These are phyloP conservation scores for Skeletonema marinoi DNA, from an alignment of 108 stramenopile species.

Conservation along the genomic window DNA sequence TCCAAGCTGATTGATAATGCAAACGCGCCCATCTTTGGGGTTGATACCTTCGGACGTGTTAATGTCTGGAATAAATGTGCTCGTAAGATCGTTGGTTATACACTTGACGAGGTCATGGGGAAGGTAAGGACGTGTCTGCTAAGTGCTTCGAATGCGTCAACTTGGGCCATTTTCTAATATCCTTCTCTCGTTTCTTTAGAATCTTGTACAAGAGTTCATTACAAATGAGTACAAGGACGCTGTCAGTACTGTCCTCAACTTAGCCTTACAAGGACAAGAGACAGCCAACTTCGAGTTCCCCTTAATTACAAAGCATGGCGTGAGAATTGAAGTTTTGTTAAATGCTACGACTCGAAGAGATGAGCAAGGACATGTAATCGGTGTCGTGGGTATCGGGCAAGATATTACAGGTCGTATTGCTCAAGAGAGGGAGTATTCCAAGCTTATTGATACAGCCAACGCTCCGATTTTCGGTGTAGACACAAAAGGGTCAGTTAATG, in stretches of 20 bases:
- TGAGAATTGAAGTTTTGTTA: constrained; percentile 50
- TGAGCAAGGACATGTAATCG: too few species aligned
- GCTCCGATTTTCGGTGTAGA: too few species aligned
- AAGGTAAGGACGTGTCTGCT: constrained; percentile 36
- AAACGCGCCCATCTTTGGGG: constrained; percentile 86
- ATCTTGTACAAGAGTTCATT: constrained; percentile 70
- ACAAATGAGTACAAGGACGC: constrained; percentile 40
- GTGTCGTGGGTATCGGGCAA: too few species aligned
- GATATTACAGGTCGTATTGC: too few species aligned
- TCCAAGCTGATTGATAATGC: constrained; percentile 77
- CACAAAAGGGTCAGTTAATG: too few species aligned
- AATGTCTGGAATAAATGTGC: constrained; percentile 66
- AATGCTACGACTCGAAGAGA: constrained; percentile 43
- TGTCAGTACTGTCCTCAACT: constrained; percentile 38
- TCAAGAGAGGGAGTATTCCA: too few species aligned
- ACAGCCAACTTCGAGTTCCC: constrained; percentile 65
- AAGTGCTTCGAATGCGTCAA: constrained; percentile 4
- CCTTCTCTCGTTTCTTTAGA: constrained; percentile 18
- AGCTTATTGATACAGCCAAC: too few species aligned
- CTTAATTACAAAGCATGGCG: constrained; percentile 44
- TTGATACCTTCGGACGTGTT: constrained; percentile 71
- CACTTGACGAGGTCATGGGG: constrained; percentile 47
- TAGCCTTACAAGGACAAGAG: constrained; percentile 32
- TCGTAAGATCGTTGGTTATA: constrained; percentile 9
- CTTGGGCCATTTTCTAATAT: constrained; percentile 48